phyloP scores from a whole-genome alignment of 1,139 yeast genomes.

The Pichia sp. region DNA sequence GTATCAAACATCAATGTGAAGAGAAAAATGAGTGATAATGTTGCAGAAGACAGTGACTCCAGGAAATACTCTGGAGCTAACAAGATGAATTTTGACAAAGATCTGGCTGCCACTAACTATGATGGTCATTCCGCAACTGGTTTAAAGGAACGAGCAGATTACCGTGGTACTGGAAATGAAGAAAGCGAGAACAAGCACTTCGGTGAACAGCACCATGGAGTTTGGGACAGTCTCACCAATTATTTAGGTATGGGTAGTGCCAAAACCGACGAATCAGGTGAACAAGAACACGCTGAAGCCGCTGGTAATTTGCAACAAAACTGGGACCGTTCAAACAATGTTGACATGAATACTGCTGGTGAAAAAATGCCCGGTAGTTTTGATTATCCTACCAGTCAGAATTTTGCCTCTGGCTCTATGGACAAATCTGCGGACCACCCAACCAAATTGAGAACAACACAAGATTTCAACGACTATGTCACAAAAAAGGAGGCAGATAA shows the following conservation, averaged over 20 bases:
- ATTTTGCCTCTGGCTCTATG: not conserved
- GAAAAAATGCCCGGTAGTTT: constrained; percentile 8
- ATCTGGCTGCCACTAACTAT: not conserved
- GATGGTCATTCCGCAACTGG: not conserved
- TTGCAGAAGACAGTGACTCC: not conserved
- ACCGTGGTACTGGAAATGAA: not conserved
- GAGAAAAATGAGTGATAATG: no score
- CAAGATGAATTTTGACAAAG: not conserved
- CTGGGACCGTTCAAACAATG: not conserved
- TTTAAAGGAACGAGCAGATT: not conserved
- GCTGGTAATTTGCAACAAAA: not conserved
- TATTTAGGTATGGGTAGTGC: constrained; percentile 3
- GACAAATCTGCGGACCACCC: not conserved
- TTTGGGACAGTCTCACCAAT: constrained; percentile 2
- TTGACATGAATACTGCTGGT: not conserved
- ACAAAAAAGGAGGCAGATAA: not conserved
- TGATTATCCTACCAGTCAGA: not conserved
- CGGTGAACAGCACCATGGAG: not conserved
- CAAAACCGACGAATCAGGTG: not conserved
- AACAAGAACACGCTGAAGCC: not conserved
- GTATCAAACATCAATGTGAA: no score
- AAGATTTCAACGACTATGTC: not conserved
- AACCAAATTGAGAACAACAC: not conserved
- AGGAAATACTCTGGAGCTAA: not conserved
- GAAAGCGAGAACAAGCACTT: not conserved